Evolutionary conservation across 495 filamentous ascomycete genomes (phyloP).

Genomic region (Neurospora sp.): DNA sequence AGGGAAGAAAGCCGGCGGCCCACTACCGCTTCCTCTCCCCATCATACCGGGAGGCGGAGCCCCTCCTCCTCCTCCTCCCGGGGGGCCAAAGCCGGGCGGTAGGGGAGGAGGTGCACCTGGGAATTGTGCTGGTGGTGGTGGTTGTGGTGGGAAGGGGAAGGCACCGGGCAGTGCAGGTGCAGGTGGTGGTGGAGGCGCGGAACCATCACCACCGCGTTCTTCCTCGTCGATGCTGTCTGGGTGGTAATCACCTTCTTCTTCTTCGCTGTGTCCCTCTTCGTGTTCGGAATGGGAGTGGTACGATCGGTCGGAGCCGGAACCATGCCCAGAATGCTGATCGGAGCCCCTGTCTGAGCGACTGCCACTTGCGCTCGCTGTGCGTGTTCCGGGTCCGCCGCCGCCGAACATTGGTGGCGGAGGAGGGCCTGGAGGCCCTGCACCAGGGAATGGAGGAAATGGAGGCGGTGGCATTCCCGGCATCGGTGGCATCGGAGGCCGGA

Average conservation of each 20-base stretch:
- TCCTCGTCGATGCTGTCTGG: neutral
- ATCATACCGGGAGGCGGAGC: neutral
- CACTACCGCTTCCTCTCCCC: neutral
- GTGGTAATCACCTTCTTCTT: neutral
- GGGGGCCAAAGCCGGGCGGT: neutral
- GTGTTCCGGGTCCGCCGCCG: neutral
- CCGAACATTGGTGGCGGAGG: neutral
- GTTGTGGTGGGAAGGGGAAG: neutral
- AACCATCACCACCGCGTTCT: neutral
- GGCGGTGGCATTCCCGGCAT: neutral
- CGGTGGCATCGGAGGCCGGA: neutral
- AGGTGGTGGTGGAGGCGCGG: neutral
- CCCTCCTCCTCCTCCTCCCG: neutral
- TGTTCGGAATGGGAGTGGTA: neutral
- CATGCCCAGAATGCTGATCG: neutral
- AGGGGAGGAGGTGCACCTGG: neutral
- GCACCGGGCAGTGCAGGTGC: neutral
- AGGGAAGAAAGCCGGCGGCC: neutral
- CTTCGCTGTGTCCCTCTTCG: neutral
- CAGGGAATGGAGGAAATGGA: neutral
- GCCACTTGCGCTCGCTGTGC: neutral
- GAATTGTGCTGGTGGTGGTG: neutral
- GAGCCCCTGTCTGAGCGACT: neutral
- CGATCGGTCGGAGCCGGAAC: neutral
- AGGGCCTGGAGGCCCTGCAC: neutral